Evolutionary conservation across 306 rosid species (phyloP).

Genomic region (Hylodesmum podocarpum): DNA sequence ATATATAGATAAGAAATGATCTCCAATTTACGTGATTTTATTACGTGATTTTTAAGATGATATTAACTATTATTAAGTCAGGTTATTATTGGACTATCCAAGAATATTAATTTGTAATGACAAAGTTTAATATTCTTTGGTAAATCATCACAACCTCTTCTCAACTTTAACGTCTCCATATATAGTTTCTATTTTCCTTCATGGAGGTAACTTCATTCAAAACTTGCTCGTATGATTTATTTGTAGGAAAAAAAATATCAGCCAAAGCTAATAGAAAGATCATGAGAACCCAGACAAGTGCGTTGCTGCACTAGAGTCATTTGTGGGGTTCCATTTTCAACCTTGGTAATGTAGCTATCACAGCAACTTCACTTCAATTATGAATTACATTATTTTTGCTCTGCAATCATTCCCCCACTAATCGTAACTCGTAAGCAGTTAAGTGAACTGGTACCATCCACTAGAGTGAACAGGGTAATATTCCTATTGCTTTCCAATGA

Average conservation of each 20-base stretch:
- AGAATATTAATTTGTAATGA: not conserved
- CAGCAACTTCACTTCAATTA: not conserved
- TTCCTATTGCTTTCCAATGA: not conserved
- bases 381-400: conserved; percentile 15
- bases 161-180: not conserved
- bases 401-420: conserved; percentile 12
- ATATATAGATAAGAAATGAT: too few species aligned
- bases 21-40: too few species aligned
- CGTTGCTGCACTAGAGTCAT: not conserved
- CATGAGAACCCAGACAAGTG: not conserved
- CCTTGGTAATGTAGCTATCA: conserved; percentile 14
- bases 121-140: not conserved
- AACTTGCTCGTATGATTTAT: too few species aligned
- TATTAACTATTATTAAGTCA: too few species aligned
- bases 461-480: not conserved
- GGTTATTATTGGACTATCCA: too few species aligned
- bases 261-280: not conserved
- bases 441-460: not conserved
- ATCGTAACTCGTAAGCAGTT: not conserved
- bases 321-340: conserved; percentile 11
- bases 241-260: too few species aligned
- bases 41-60: too few species aligned
- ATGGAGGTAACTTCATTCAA: not conserved
- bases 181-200: not conserved
- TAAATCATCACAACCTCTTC: not conserved